Base-by-base conservation (phyloP, 257 asterid genomes). In the Capsicum baccatum region DNA sequence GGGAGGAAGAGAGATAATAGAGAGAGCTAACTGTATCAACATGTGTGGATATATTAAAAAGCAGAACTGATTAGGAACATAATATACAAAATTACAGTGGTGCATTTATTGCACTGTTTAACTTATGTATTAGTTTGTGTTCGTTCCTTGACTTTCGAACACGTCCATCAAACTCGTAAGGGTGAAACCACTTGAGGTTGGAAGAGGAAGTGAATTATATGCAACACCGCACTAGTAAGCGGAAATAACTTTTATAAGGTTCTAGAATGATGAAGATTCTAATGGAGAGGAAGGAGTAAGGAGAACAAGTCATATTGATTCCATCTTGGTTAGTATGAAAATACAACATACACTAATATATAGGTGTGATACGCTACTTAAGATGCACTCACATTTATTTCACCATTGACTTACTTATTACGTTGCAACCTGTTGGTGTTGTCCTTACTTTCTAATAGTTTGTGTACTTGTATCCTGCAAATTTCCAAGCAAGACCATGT, bases 361-460 rank as follows among this genome's bases (percentile, higher is more conserved):
- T 21, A 21, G 47, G 47, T 21, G 47, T 21, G 62, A 54, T 78
- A 15, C 33, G 8, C 64, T 33, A 55, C 54, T 57, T 78, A 78
- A 78, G 50, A 9, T 14, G 33, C 26, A 78, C 21, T 64, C 9
- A 0, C 50, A 54, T 78, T 26, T 52, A 52, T 76, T 54, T 78
- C 50, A 54, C 50, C 64, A 78, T 78, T 15, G 33, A 8, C 64
- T 26, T 78, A 54, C 50, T 78, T 54, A 54, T 78, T 78, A 54
- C 66, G 64, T 33, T 15, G 1, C 16, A 10, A 33, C 82, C 50
- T 78, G 50, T 68, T 8, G 13, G 78, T 68, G 78, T 15, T 54
- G 82, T 78, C 64, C 66, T 54, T 14, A 78, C 50, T 26, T 78
- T 78, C 16, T 78, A 78, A 56, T 52, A 78, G 82, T 78, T 78